phyloP scores from a whole-genome alignment of 352 stramenopile genomes.

The Elongisporangium prolatum region DNA sequence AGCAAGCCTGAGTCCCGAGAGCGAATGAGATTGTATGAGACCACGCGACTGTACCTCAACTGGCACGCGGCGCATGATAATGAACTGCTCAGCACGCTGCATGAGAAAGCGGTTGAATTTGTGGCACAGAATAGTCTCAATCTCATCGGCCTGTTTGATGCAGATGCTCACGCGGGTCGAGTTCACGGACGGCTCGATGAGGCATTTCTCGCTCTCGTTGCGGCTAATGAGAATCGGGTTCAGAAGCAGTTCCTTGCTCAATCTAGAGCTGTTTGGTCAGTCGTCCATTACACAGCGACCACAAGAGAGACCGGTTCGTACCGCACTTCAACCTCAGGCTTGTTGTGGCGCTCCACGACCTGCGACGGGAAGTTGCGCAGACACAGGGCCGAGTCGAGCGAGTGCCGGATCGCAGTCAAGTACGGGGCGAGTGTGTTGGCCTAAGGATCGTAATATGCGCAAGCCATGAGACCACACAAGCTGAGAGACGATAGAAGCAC shows the following conservation, averaged over 20 bases:
- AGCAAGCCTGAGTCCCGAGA: not conserved
- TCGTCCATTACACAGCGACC: no score
- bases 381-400: slow-evolving; percentile 90
- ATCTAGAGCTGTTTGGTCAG: slow-evolving; percentile 38
- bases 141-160: slow-evolving; percentile 95
- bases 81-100: slow-evolving; percentile 94
- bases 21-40: slow-evolving; percentile 1
- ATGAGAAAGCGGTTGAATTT: slow-evolving; percentile 97
- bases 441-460: slow-evolving; percentile 16
- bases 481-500: not conserved
- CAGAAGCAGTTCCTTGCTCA: slow-evolving; percentile 91
- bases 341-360: slow-evolving; percentile 95
- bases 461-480: not conserved
- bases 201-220: slow-evolving; percentile 91
- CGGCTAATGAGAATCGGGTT: slow-evolving; percentile 93
- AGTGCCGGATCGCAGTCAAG: slow-evolving; percentile 89
- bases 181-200: slow-evolving; percentile 95
- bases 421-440: slow-evolving; percentile 90
- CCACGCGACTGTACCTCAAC: slow-evolving; percentile 34
- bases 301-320: no score
- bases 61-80: slow-evolving; percentile 92
- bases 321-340: slow-evolving; percentile 93
- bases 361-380: slow-evolving; percentile 96
- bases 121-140: slow-evolving; percentile 92
- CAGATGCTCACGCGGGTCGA: slow-evolving; percentile 93